Percentiles rank a stretch among this genome's conserved stretches.
Evolutionary conservation across 345 rosid species (phyloP).

Genomic region (Lepidium africanum): DNA sequence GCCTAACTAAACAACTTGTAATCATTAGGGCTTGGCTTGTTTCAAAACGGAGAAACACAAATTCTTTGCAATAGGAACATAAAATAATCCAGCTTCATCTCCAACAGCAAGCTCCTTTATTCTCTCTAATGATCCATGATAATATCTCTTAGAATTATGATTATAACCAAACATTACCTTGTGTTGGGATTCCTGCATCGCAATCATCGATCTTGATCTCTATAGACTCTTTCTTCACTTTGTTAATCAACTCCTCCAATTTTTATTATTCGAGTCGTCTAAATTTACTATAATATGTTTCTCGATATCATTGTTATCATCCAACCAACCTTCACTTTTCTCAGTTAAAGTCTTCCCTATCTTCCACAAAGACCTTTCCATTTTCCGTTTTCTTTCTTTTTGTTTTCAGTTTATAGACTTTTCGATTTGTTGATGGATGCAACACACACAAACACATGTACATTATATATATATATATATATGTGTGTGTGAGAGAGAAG

Average conservation of each 20-base stretch:
- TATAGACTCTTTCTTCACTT: not conserved
- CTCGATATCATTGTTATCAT: constrained; percentile 1
- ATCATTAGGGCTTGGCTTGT: not conserved
- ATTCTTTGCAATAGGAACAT: constrained; percentile 1
- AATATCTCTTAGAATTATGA: not conserved
- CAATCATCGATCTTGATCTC: constrained; percentile 12
- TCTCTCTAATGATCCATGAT: not conserved
- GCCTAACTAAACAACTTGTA: not conserved
- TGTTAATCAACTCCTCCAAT: not conserved
- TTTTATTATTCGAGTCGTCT: not conserved
- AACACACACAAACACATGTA: not conserved
- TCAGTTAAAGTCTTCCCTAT: not conserved
- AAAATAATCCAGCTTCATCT: constrained; percentile 10
- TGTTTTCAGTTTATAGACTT: not conserved
- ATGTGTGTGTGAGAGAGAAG: too few relatives aligned
- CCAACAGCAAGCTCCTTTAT: not conserved
- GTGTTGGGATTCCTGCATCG: not conserved
- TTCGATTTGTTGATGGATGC: not conserved
- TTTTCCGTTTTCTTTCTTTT: not conserved
- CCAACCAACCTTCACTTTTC: not conserved
- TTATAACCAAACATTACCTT: not conserved
- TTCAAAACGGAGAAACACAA: constrained; percentile 12
- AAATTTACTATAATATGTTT: not conserved
- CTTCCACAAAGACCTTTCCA: constrained; percentile 4
- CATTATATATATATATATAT: not conserved